Percentiles rank a stretch among this genome's conserved stretches.
phyloP scores from a whole-genome alignment of 495 filamentous ascomycete species.

The Daldinia bambusicola region DNA sequence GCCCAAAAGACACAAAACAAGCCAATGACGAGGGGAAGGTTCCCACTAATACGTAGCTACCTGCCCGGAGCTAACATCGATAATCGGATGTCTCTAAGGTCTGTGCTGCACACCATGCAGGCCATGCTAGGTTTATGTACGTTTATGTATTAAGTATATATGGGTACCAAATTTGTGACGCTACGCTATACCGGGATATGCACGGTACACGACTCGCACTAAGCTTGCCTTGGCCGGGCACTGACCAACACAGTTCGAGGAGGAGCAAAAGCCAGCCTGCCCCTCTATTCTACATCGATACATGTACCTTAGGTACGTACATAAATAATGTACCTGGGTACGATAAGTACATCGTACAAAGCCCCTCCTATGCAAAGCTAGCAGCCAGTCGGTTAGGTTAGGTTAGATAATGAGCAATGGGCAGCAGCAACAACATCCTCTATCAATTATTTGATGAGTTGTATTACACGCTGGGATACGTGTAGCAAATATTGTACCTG shows the following conservation, averaged over 20 bases:
- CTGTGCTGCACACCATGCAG: constrained; percentile 41
- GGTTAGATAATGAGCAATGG: neutral
- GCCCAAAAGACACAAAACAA: constrained; percentile 38
- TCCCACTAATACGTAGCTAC: constrained; percentile 36
- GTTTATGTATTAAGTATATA: neutral
- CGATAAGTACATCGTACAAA: neutral
- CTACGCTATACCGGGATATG: constrained; percentile 22
- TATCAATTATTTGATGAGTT: neutral
- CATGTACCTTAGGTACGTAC: neutral
- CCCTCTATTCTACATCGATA: constrained; percentile 12
- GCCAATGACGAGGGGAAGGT: constrained; percentile 34
- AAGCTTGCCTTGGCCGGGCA: constrained; percentile 33
- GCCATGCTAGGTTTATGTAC: constrained; percentile 10
- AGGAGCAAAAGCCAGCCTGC: constrained; percentile 2
- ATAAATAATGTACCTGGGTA: too few species aligned
- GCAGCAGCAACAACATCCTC: neutral
- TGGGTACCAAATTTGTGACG: constrained; percentile 17
- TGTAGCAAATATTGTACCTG: neutral
- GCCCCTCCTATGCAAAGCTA: neutral
- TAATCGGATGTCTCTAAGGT: constrained; percentile 44
- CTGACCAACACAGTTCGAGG: constrained; percentile 34
- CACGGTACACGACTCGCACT: constrained; percentile 34
- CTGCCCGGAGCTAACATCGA: constrained; percentile 40
- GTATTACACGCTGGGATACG: neutral
- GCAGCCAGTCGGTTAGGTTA: too few species aligned